phyloP scores from a whole-genome alignment of 306 rosid species.

The Quercus alba region DNA sequence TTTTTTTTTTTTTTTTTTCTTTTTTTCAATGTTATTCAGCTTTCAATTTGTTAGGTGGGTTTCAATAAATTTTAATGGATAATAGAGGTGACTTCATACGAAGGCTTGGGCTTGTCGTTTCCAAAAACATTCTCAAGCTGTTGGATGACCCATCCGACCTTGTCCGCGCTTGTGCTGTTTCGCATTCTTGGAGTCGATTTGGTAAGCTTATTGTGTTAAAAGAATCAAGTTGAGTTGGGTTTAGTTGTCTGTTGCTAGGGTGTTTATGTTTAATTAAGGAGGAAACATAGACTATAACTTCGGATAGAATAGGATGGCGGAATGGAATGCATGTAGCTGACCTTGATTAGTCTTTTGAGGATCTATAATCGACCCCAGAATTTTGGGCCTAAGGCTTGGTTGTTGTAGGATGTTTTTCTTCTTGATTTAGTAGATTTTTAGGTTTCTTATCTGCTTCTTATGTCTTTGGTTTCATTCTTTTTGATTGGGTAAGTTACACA shows the following conservation, averaged over 20 bases:
- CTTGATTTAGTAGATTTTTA: neutral
- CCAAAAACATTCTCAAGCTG: conserved; percentile 37
- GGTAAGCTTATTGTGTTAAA: conserved; percentile 37
- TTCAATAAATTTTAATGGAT: conserved; percentile 20
- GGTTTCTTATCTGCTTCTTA: neutral
- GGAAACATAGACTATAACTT: too few species aligned
- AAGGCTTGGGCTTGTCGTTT: conserved; percentile 49
- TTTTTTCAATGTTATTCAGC: neutral
- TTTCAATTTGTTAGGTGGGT: conserved; percentile 19
- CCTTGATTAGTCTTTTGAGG: too few species aligned
- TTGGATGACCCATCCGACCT: conserved; percentile 71
- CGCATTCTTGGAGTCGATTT: conserved; percentile 47
- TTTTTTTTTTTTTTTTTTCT: too few species aligned
- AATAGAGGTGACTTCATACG: conserved; percentile 34
- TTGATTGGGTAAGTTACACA: too few species aligned
- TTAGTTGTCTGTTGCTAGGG: neutral
- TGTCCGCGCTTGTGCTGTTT: conserved; percentile 44
- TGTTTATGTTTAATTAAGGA: neutral
- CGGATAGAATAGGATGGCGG: too few species aligned
- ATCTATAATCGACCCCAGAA: too few species aligned
- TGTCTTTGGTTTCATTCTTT: neutral
- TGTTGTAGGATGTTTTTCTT: neutral
- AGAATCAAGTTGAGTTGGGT: conserved; percentile 1
- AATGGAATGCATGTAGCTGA: too few species aligned
- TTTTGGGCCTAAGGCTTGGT: too few species aligned